Evolutionary conservation across 2,329 filamentous ascomycete species (phyloP), one percentile per base, ranked within the genome.

Genomic region (Pseudocercospora fuligena): DNA sequence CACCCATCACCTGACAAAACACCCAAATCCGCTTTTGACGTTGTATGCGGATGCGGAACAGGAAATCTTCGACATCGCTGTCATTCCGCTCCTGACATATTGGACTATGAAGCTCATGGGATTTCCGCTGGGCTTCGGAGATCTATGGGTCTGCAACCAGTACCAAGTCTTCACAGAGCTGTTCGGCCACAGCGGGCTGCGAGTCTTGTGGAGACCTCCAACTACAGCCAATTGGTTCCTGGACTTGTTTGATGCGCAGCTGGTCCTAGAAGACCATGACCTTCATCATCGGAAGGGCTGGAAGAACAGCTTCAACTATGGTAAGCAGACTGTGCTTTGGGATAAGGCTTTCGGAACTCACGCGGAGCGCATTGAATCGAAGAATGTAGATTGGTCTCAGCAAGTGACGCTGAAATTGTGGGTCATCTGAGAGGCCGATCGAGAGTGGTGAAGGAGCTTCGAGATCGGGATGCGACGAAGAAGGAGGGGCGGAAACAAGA

Each of bases 71-170:
- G 81, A 83, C 59, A 80, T 82, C 31, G 77, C 76, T 3, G 79
- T 77, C 19, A 78, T 83, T 5, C 81, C 81, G 0, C 64, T 82
- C 16, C 66, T 82, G 53, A 77, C 81, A 1, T 83, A 77, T 64
- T 69, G 73, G 60, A 79, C 74, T 0, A 62, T 82, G 49, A 78
- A 76, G 56, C 57, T 74, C 36, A 73, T 79, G 40, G 81, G 81
- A 0, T 60, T 82, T 12, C 81, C 80, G 0, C 79, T 83, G 77
- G 80, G 79, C 0, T 83, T 83, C 66, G 82, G 81, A 54, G 81
- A 82, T 46, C 81, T 79, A 80, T 83, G 81, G 81, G 67, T 83
- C 9, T 83, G 81, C 68, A 78, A 82, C 56, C 75, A 80, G 60
- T 84, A 82, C 54, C 73, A 83, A n/a, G 74, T 80, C 5, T 83